A percentile compares a stretch with the other conserved stretches of the same genome.
phyloP scores from a whole-genome alignment of 116 monocot species.

The Dioscorea cayenensis region DNA sequence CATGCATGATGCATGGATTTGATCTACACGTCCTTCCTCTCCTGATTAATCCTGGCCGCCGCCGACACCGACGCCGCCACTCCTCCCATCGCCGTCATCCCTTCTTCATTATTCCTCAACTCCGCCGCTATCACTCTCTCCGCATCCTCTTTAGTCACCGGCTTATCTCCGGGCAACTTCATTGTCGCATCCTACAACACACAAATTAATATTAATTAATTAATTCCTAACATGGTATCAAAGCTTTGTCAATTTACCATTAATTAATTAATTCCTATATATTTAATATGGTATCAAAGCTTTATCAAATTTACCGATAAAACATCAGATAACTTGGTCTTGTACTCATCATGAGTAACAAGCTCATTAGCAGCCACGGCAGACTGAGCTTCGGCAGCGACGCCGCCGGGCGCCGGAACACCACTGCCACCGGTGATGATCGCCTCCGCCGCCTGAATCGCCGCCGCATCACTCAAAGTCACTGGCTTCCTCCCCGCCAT shows the following conservation, averaged over 20 bases:
- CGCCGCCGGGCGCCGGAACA: not conserved
- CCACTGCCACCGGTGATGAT: constrained; percentile 21
- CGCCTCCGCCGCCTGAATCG: constrained; percentile 50
- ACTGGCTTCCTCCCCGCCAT: constrained; percentile 28
- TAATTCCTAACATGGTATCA: not conserved
- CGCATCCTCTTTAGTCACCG: constrained; percentile 22
- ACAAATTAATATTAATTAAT: not conserved
- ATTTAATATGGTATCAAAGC: not conserved
- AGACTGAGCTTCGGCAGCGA: constrained; percentile 20
- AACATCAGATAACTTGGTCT: constrained; percentile 37
- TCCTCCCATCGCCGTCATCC: constrained; percentile 1
- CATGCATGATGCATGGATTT: no score
- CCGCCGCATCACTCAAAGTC: constrained; percentile 42
- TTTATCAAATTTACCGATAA: constrained; percentile 1
- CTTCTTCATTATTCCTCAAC: constrained; percentile 15
- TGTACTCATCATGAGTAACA: constrained; percentile 11
- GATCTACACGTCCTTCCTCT: not conserved
- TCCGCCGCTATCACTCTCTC: constrained; percentile 19
- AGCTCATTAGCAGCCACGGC: constrained; percentile 33
- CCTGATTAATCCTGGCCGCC: constrained; percentile 36
- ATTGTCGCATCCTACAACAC: constrained; percentile 13
- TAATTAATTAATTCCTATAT: no score
- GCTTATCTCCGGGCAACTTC: constrained; percentile 21
- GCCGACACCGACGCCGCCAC: constrained; percentile 17
- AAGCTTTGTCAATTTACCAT: not conserved